These are phyloP conservation scores for Penicillium desertorum DNA, from an alignment of 495 filamentous ascomycete genomes.

Conservation along the genomic window DNA sequence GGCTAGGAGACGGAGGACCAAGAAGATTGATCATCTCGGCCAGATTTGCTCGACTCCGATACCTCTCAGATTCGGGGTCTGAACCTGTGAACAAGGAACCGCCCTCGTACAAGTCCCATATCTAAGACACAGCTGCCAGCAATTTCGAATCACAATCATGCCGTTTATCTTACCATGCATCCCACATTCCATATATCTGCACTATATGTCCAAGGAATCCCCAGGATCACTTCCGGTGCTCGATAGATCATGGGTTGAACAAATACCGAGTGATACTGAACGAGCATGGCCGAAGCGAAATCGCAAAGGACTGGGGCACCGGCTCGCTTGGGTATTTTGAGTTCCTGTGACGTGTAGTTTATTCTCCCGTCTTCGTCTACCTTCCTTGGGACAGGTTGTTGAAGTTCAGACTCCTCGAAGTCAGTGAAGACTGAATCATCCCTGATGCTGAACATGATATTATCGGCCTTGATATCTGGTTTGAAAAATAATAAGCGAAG, in stretches of 20 bases:
- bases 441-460: constrained; percentile 38
- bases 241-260: constrained; percentile 43
- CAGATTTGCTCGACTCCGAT: constrained; percentile 43
- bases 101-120: constrained; percentile 34
- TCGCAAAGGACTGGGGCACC: constrained; percentile 29
- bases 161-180: constrained; percentile 32
- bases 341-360: constrained; percentile 29
- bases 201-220: constrained; percentile 37
- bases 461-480: constrained; percentile 40
- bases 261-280: constrained; percentile 20
- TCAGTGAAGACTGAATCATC: constrained; percentile 37
- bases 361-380: constrained; percentile 23
- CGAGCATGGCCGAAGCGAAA: constrained; percentile 27
- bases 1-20: constrained; percentile 38
- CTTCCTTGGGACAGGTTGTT: constrained; percentile 32
- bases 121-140: constrained; percentile 17
- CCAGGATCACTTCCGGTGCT: constrained; percentile 44
- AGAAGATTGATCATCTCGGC: constrained; percentile 42
- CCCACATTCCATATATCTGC: constrained; percentile 49
- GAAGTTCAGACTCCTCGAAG: constrained; percentile 32
- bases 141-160: constrained; percentile 10
- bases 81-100: constrained; percentile 28
- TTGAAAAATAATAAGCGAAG: not conserved
- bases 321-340: constrained; percentile 19
- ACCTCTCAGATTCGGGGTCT: constrained; percentile 26